phyloP scores from a whole-genome alignment of 495 filamentous ascomycete genomes.

The Parachaetomium inaequale region DNA sequence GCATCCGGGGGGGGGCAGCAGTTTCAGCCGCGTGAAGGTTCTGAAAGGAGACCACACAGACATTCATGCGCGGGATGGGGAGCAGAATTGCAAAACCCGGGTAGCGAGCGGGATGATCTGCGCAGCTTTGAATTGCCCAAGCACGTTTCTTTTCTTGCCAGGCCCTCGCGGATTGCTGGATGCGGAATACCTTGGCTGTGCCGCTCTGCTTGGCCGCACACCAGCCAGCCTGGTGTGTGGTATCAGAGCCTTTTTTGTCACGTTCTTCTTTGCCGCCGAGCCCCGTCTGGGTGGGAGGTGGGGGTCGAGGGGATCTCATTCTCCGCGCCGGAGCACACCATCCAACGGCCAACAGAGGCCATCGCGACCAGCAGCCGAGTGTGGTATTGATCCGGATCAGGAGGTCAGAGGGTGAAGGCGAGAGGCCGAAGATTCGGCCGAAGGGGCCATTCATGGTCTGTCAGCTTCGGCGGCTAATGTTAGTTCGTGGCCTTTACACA shows the following conservation, averaged over 20 bases:
- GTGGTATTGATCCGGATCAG: background rate
- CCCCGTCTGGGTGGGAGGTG: constrained; percentile 6
- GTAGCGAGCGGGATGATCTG: constrained; percentile 13
- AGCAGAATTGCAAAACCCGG: background rate
- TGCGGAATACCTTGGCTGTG: constrained; percentile 10
- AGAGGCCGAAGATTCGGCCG: constrained; percentile 4
- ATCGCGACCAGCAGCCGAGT: background rate
- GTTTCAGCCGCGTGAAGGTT: background rate
- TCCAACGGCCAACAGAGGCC: constrained; percentile 3
- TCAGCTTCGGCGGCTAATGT: constrained; percentile 5
- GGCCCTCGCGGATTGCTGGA: constrained; percentile 2
- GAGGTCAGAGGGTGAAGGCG: background rate
- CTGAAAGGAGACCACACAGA: background rate
- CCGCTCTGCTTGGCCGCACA: constrained; percentile 11
- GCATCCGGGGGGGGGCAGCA: background rate
- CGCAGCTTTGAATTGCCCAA: background rate
- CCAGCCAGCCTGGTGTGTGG: background rate
- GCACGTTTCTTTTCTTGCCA: constrained; percentile 1
- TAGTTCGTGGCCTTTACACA: background rate
- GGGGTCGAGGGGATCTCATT: background rate
- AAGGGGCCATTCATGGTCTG: background rate
- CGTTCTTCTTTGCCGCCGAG: constrained; percentile 43
- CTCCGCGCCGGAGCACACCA: background rate
- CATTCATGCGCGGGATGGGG: constrained; percentile 10
- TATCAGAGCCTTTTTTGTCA: constrained; percentile 24